Conservation (phyloP, 495 filamentous ascomycete genomes). For the Daldinia loculata region DNA sequence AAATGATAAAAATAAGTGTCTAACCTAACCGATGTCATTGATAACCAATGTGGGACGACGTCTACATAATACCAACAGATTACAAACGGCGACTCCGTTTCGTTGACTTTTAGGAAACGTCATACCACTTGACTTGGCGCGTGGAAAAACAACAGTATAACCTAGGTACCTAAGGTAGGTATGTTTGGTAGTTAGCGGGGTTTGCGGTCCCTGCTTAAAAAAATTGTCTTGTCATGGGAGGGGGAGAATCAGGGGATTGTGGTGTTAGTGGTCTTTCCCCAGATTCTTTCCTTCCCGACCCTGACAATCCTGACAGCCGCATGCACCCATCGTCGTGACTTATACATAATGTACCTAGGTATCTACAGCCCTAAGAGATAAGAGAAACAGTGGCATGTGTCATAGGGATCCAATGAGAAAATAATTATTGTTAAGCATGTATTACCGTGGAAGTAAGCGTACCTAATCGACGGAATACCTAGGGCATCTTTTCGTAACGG, state of each 20-base stretch:
- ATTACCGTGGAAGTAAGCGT: neutral
- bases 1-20: neutral
- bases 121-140: constrained; percentile 33
- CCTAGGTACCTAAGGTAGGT: no score
- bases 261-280: constrained; percentile 30
- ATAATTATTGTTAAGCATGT: constrained; percentile 13
- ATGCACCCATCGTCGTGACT: constrained; percentile 15
- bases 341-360: constrained; percentile 13
- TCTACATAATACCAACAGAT: constrained; percentile 11
- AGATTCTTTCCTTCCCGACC: constrained; percentile 26
- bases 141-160: constrained; percentile 1
- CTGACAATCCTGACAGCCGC: constrained; percentile 24
- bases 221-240: constrained; percentile 22
- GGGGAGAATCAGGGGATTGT: constrained; percentile 38
- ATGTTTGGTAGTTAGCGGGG: neutral
- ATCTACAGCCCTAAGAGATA: constrained; percentile 3
- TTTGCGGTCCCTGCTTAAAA: constrained; percentile 4
- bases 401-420: constrained; percentile 30
- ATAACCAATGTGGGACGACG: constrained; percentile 28
- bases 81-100: constrained; percentile 42
- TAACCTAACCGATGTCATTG: constrained; percentile 8
- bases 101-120: constrained; percentile 31
- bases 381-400: constrained; percentile 5
- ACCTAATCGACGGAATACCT: no score
- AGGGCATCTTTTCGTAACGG: neutral